Percentiles rank a stretch among this genome's conserved stretches.
phyloP scores from a whole-genome alignment of 1,284 basidiomycete genomes.

The Ustilago bromivora region DNA sequence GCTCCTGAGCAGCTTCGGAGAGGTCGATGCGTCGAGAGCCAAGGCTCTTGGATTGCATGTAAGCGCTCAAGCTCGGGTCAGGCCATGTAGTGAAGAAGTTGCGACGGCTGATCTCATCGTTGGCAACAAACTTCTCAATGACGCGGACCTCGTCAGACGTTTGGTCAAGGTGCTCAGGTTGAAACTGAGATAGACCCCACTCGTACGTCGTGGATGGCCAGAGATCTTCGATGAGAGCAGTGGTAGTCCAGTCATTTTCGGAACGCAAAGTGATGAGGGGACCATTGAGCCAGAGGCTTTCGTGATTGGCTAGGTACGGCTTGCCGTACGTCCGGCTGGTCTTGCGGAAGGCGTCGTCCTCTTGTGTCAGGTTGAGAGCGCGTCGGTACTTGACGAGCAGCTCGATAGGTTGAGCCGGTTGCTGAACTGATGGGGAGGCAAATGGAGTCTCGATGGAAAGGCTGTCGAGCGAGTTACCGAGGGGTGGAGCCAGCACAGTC shows the following conservation, averaged over 20 bases:
- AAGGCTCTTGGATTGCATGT: slow-evolving; percentile 51
- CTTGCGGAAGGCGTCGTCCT: slow-evolving; percentile 26
- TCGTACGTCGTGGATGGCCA: slow-evolving; percentile 81
- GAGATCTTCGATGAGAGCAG: slow-evolving; percentile 75
- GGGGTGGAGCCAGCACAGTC: slow-evolving; percentile 14
- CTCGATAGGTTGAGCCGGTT: slow-evolving; percentile 54
- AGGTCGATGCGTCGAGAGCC: slow-evolving; percentile 24
- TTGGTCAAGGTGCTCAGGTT: slow-evolving; percentile 39
- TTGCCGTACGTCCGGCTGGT: slow-evolving; percentile 23
- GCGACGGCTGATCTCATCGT: slow-evolving; percentile 40
- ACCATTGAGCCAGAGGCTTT: slow-evolving; percentile 67
- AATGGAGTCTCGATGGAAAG: slow-evolving; percentile 50
- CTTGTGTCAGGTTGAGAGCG: slow-evolving; percentile 24
- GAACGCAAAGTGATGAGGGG: slow-evolving; percentile 63
- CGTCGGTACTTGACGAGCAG: slow-evolving; percentile 46
- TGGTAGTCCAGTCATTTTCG: slow-evolving; percentile 77
- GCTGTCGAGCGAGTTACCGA: slow-evolving; percentile 42
- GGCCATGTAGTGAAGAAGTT: slow-evolving; percentile 74
- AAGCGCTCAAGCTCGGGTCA: slow-evolving; percentile 66
- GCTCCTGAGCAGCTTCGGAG: background rate
- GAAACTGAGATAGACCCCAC: slow-evolving; percentile 73
- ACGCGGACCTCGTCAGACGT: slow-evolving; percentile 45
- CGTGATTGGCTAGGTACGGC: slow-evolving; percentile 39
- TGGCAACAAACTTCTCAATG: slow-evolving; percentile 49
- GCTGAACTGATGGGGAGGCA: background rate